A percentile compares a stretch with the other conserved stretches of the same genome.
phyloP scores from a whole-genome alignment of 345 rosid genomes.

The Linum tenue region DNA sequence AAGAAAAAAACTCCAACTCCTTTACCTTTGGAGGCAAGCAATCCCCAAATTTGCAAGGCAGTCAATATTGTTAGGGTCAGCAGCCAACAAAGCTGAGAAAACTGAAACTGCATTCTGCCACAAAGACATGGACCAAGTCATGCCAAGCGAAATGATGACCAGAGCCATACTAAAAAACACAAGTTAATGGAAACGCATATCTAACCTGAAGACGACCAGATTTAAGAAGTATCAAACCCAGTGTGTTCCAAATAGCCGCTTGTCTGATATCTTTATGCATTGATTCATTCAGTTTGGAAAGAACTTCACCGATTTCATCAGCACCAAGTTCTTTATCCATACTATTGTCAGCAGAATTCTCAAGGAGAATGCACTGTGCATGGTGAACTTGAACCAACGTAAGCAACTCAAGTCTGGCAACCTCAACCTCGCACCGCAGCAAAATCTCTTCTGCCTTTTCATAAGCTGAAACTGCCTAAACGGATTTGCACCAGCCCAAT shows the following conservation, averaged over 20 bases:
- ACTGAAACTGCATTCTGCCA: conserved; percentile 71
- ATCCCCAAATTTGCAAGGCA: conserved; percentile 91
- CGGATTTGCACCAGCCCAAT: conserved; percentile 10
- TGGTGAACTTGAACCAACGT: conserved; percentile 89
- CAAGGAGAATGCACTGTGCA: conserved; percentile 80
- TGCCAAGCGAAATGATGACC: conserved; percentile 14
- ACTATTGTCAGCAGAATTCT: conserved; percentile 48
- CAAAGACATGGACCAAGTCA: conserved; percentile 9
- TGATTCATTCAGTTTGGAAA: conserved; percentile 62
- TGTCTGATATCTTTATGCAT: conserved; percentile 68
- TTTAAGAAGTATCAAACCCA: conserved; percentile 80
- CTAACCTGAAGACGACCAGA: conserved; percentile 75
- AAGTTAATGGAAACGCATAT: conserved; percentile 9
- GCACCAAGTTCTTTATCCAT: conserved; percentile 70
- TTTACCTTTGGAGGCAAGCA: conserved; percentile 80
- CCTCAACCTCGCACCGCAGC: conserved; percentile 64
- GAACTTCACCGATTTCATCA: conserved; percentile 65
- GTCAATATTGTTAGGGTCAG: conserved; percentile 64
- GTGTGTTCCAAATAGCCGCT: conserved; percentile 75
- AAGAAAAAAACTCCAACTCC: not conserved
- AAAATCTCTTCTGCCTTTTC: conserved; percentile 93
- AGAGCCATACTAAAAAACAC: conserved; percentile 3
- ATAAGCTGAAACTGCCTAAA: conserved; percentile 71
- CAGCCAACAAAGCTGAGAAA: conserved; percentile 54
- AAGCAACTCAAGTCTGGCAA: conserved; percentile 85